Evolutionary conservation across 768 basidiomycete genomes (phyloP).

Genomic region (Leccinum boreale): DNA sequence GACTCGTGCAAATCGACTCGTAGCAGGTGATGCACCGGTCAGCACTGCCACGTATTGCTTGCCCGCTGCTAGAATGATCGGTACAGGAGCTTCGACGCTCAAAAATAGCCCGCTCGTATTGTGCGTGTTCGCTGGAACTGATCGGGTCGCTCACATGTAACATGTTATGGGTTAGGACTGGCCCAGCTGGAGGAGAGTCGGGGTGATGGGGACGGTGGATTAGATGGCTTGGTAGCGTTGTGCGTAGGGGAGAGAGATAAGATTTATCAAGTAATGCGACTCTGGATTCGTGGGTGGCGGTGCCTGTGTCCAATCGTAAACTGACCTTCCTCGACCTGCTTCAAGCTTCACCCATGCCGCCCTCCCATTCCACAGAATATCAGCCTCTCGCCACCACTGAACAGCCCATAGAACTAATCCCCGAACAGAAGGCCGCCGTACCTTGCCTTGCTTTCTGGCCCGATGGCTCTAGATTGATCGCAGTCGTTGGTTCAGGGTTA

Average conservation of each 20-base stretch:
- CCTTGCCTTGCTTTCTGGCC: conserved; percentile 24
- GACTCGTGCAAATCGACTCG: not conserved
- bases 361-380: not conserved
- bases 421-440: conserved; percentile 15
- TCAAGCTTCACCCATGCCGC: conserved; percentile 12
- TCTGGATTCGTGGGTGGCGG: conserved; percentile 10
- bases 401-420: conserved; percentile 16
- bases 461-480: conserved; percentile 24
- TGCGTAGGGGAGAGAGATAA: not conserved
- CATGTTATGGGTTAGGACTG: not conserved
- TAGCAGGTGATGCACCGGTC: not conserved
- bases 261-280: conserved; percentile 14
- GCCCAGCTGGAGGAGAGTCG: not conserved
- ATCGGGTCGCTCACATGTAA: not conserved
- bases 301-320: conserved; percentile 1
- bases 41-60: not conserved
- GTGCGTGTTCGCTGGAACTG: not conserved
- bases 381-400: not conserved
- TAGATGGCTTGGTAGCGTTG: not conserved
- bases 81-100: not conserved
- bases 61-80: not conserved
- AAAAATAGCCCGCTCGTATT: not conserved
- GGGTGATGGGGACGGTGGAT: not conserved
- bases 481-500: conserved; percentile 24
- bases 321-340: conserved; percentile 2